Evolutionary conservation across 2,329 filamentous ascomycete species (phyloP), one percentile per base, ranked within the genome.

Genomic region (Diaporthe sp.): DNA sequence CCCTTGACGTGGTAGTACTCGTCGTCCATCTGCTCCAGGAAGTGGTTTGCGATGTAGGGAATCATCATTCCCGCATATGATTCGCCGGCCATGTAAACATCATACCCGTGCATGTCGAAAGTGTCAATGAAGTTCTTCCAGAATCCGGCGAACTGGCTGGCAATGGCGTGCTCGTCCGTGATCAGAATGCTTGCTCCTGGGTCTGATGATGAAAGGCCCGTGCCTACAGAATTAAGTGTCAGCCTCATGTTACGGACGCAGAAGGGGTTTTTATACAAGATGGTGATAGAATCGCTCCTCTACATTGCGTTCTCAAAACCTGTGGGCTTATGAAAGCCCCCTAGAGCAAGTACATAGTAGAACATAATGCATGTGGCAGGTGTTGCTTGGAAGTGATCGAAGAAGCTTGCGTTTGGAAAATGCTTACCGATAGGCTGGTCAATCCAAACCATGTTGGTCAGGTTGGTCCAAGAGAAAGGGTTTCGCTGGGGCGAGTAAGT

Each of bases 381-480:
- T 12, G 1, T 19, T 53, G n/a, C 25, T 17, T 8, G 17, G 13
- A 27, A 17, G 27, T 4, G 25, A 17, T 37, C 0, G 12, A 37
- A 7, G 27, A 17, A 8, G 13, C 5, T 8, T 17, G 12, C 15
- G 47, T 25, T 15, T 58, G 32, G 22, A 7, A 25, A 25, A 25
- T 58, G 32, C 58, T 61, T 30, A 63, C 86, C 86, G 10, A 89
- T 82, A 9, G 89, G 90, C 78, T 93, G 91, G 76, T 93, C 92
- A 10, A 93, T 87, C 90, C 91, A 96, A 39, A 95, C 84, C 79
- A 94, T 89, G 81, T 94, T 94, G 61, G 93, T 93, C 32, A 95
- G 81, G 70, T 93, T 93, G 61, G 89, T 89, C 92, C 92, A 94
- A 8, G 88, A 88, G 83, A 92, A 94, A 0, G 88, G 86, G 78